phyloP scores from a whole-genome alignment of 2,329 filamentous ascomycete genomes.

The Diaporthe sp. region DNA sequence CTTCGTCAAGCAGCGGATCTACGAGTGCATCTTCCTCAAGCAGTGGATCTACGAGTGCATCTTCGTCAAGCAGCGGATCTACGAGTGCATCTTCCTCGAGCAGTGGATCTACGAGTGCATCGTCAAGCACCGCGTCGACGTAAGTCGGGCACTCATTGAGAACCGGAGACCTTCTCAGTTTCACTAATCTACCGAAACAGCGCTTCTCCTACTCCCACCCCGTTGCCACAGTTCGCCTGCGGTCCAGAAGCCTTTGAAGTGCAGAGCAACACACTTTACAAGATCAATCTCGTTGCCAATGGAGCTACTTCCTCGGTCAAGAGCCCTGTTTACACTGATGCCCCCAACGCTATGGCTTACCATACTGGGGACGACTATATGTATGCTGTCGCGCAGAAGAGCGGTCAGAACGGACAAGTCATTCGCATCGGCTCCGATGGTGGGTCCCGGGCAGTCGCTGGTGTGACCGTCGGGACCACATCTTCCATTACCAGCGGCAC shows the following conservation, averaged over 20 bases:
- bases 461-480: neutral
- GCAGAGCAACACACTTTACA: neutral
- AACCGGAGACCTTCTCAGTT: neutral
- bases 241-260: neutral
- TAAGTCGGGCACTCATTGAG: neutral
- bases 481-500: neutral
- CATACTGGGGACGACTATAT: neutral
- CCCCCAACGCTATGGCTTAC: constrained; percentile 12
- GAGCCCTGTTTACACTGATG: neutral
- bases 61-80: neutral
- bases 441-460: neutral
- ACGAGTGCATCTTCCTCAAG: neutral
- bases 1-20: neutral
- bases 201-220: neutral
- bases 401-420: neutral
- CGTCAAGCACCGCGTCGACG: neutral
- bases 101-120: neutral
- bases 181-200: neutral
- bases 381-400: neutral
- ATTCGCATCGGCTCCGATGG: neutral
- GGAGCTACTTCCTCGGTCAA: neutral
- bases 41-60: neutral
- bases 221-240: neutral
- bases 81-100: neutral
- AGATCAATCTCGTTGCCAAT: neutral